phyloP scores from a whole-genome alignment of 148 eudicot species.

The Spergularia bocconei region DNA sequence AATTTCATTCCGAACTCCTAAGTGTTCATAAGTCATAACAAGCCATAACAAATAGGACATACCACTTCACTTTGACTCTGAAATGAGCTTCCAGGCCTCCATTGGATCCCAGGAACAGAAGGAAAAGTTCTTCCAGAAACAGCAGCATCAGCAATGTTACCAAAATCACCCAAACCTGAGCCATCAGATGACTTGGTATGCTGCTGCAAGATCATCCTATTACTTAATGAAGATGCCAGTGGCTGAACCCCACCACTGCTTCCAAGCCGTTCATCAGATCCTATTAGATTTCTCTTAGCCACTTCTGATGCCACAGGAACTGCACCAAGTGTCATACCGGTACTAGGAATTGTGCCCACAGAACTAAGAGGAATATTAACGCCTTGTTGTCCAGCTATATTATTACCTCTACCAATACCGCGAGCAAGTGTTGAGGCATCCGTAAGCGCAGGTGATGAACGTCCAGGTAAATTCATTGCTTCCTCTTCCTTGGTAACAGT shows the following conservation, averaged over 20 bases:
- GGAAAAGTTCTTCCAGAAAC: slow-evolving; percentile 64
- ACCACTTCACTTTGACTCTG: slow-evolving; percentile 84
- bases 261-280: slow-evolving; percentile 76
- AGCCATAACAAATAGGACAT: slow-evolving; percentile 23
- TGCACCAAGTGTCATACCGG: slow-evolving; percentile 45
- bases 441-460: slow-evolving; percentile 58
- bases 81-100: slow-evolving; percentile 95
- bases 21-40: neutral
- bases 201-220: slow-evolving; percentile 42
- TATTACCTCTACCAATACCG: slow-evolving; percentile 58
- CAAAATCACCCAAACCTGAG: slow-evolving; percentile 38
- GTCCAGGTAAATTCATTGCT: slow-evolving; percentile 47
- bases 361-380: slow-evolving; percentile 47
- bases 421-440: slow-evolving; percentile 48
- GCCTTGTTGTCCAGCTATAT: slow-evolving; percentile 51
- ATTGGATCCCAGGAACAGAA: slow-evolving; percentile 81
- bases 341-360: slow-evolving; percentile 51
- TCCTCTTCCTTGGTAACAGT: slow-evolving; percentile 72
- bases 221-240: slow-evolving; percentile 42
- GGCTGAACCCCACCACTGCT: slow-evolving; percentile 54
- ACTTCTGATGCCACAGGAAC: slow-evolving; percentile 66
- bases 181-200: slow-evolving; percentile 44
- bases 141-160: slow-evolving; percentile 50
- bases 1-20: neutral
- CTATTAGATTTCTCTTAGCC: slow-evolving; percentile 67